These are phyloP conservation scores for Suhomyces terraborum DNA, from an alignment of 1,139 yeast genomes.

Conservation along the genomic window DNA sequence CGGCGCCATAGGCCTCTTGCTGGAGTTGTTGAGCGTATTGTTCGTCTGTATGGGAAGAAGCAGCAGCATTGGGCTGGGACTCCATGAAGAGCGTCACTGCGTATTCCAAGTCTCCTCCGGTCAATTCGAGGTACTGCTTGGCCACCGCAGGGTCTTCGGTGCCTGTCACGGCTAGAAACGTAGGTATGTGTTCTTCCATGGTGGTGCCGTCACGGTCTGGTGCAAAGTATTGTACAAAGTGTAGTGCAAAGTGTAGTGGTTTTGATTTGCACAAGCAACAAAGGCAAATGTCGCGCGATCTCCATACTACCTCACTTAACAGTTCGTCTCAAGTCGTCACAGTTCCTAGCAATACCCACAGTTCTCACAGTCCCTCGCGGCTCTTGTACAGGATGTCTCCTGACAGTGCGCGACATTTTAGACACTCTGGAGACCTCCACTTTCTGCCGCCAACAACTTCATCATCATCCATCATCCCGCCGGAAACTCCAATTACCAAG, in stretches of 20 bases:
- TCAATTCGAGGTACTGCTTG: slow-evolving; percentile 73
- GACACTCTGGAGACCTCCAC: slow-evolving; percentile 2
- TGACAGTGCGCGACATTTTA: slow-evolving; percentile 12
- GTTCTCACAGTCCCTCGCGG: too few species aligned
- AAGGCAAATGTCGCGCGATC: background rate
- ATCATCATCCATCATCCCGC: background rate
- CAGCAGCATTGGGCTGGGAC: slow-evolving; percentile 30
- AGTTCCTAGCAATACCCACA: too few species aligned
- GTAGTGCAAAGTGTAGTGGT: background rate
- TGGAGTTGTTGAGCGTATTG: slow-evolving; percentile 66
- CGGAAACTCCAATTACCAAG: background rate
- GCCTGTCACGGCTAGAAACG: slow-evolving; percentile 85
- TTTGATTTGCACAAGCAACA: background rate
- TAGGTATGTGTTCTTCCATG: slow-evolving; percentile 61
- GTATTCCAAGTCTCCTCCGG: slow-evolving; percentile 76
- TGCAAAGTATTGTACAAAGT: background rate
- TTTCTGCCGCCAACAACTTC: slow-evolving; percentile 1
- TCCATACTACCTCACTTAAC: background rate
- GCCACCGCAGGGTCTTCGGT: slow-evolving; percentile 71
- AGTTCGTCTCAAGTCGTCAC: too few species aligned
- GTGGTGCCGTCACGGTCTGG: background rate
- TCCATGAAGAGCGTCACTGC: slow-evolving; percentile 89
- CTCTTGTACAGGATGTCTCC: background rate
- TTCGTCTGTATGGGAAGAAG: slow-evolving; percentile 45
- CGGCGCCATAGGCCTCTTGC: slow-evolving; percentile 55